phyloP scores from a whole-genome alignment of 495 filamentous ascomycete species.

The Pseudoneurospora amorphoporcata region DNA sequence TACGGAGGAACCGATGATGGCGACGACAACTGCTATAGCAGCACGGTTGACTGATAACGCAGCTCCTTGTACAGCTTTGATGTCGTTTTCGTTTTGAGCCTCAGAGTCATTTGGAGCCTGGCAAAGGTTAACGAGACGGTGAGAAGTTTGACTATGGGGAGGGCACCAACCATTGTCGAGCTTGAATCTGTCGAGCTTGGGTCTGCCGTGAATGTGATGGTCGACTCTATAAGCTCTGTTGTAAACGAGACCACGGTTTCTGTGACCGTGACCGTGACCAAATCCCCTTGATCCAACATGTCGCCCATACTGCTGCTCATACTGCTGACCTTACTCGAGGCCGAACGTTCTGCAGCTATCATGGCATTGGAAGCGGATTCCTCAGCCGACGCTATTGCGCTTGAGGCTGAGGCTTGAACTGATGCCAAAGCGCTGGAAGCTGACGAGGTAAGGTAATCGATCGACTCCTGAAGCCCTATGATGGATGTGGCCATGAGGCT shows the following conservation, averaged over 20 bases:
- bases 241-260: not conserved
- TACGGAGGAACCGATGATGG: slow-evolving; percentile 12
- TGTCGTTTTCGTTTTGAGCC: not conserved
- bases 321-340: slow-evolving; percentile 7
- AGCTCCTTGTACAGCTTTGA: not conserved
- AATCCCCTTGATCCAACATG: not conserved
- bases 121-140: not conserved
- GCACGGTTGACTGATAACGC: slow-evolving; percentile 5
- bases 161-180: slow-evolving; percentile 4
- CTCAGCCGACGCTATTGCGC: slow-evolving; percentile 5
- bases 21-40: slow-evolving; percentile 9
- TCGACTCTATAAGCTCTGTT: not conserved
- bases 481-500: slow-evolving; percentile 7
- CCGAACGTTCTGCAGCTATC: slow-evolving; percentile 4
- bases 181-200: not conserved
- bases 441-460: slow-evolving; percentile 5
- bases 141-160: not conserved
- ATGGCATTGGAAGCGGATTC: slow-evolving; percentile 7
- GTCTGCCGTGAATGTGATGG: not conserved
- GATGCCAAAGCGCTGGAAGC: slow-evolving; percentile 8
- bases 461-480: slow-evolving; percentile 5
- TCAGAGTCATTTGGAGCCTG: not conserved
- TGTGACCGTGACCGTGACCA: not conserved
- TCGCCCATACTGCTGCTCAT: slow-evolving; percentile 5
- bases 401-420: slow-evolving; percentile 9